Conservation (phyloP, 2,329 filamentous ascomycete species). For the Colletotrichum tamarilloi region DNA sequence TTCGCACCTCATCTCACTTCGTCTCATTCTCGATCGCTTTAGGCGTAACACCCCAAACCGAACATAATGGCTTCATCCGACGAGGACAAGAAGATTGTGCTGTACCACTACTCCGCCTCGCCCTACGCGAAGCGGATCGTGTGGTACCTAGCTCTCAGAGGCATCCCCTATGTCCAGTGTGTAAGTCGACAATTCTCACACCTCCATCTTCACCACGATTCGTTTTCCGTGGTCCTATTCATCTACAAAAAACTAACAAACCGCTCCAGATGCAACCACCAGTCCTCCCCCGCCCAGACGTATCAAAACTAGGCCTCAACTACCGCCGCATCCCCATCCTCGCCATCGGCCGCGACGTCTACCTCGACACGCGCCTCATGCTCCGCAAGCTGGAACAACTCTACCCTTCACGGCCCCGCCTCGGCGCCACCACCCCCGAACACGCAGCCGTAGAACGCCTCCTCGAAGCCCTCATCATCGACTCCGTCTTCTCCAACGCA, state of each 20-base stretch:
- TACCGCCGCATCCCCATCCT: constrained; percentile 79
- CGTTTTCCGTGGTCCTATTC: no score
- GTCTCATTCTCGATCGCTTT: neutral
- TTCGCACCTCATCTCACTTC: neutral
- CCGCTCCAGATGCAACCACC: constrained; percentile 70
- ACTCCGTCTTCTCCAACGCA: constrained; percentile 67
- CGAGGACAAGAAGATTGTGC: constrained; percentile 52
- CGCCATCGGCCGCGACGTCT: constrained; percentile 74
- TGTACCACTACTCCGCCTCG: constrained; percentile 75
- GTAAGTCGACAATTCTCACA: constrained; percentile 54
- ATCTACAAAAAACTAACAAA: constrained; percentile 1
- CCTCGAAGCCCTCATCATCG: constrained; percentile 65
- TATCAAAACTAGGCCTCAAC: constrained; percentile 68
- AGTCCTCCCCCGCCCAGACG: constrained; percentile 73
- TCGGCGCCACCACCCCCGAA: constrained; percentile 50
- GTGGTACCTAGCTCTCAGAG: constrained; percentile 76
- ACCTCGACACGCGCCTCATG: constrained; percentile 77
- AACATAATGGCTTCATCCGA: constrained; percentile 10
- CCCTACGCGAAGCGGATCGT: constrained; percentile 72
- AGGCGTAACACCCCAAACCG: neutral
- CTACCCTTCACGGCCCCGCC: constrained; percentile 56
- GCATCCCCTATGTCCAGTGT: constrained; percentile 75
- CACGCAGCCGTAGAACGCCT: constrained; percentile 63
- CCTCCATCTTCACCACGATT: neutral
- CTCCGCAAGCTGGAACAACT: constrained; percentile 70